Conservation (phyloP, 1,284 basidiomycete genomes). For the Wallemia hederae region DNA sequence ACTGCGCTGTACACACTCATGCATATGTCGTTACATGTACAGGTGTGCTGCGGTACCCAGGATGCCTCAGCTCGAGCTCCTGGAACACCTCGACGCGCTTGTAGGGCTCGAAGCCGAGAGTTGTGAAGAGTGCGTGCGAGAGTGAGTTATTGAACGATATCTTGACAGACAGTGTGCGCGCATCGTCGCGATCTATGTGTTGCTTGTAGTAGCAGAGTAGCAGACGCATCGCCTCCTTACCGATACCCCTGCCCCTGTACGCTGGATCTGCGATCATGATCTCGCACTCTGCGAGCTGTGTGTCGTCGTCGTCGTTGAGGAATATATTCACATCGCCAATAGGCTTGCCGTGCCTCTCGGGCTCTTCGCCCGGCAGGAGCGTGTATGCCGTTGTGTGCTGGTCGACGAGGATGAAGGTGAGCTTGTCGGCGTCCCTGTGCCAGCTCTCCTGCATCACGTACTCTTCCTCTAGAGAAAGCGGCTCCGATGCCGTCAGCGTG, state of each 20-base stretch:
- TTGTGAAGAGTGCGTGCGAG: slow-evolving; percentile 32
- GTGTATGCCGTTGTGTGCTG: slow-evolving; percentile 10
- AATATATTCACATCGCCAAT: slow-evolving; percentile 82
- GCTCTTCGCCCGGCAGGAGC: neutral
- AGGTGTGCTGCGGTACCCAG: neutral
- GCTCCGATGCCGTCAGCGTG: slow-evolving; percentile 58
- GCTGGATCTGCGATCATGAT: slow-evolving; percentile 55
- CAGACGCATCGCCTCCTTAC: slow-evolving; percentile 12
- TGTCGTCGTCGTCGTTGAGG: slow-evolving; percentile 27
- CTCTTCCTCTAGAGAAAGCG: slow-evolving; percentile 51
- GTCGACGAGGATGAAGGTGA: slow-evolving; percentile 68
- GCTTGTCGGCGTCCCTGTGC: slow-evolving; percentile 63
- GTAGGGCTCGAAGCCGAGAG: slow-evolving; percentile 33
- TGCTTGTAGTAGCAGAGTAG: slow-evolving; percentile 12
- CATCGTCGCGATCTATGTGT: neutral
- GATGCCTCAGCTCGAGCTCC: slow-evolving; percentile 34
- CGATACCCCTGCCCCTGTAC: slow-evolving; percentile 32
- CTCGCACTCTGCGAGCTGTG: slow-evolving; percentile 28
- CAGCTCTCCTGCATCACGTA: slow-evolving; percentile 80
- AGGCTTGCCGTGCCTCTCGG: neutral
- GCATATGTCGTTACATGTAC: neutral
- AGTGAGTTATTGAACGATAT: slow-evolving; percentile 26
- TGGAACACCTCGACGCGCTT: slow-evolving; percentile 37
- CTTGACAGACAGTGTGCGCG: slow-evolving; percentile 23
- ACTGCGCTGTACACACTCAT: too few relatives aligned